A percentile compares a stretch with the other conserved stretches of the same genome.
phyloP scores from a whole-genome alignment of 768 basidiomycete species.

The Lactarius psammicola region DNA sequence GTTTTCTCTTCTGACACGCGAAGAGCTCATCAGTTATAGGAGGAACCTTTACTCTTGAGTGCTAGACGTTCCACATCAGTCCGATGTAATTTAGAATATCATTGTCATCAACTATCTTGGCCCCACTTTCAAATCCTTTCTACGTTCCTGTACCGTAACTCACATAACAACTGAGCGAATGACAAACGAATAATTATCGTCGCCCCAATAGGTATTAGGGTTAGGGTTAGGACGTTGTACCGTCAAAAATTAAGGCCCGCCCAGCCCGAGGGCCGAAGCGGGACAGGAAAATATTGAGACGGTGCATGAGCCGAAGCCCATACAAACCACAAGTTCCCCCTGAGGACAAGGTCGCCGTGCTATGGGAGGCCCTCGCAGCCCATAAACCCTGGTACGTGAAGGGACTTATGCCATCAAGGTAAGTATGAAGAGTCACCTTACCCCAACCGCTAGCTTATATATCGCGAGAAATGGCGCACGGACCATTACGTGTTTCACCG shows the following conservation, averaged over 20 bases:
- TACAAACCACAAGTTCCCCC: conserved; percentile 31
- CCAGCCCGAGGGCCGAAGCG: conserved; percentile 48
- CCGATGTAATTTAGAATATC: not conserved
- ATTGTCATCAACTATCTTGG: not conserved
- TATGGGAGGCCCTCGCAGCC: conserved; percentile 32
- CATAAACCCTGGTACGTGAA: conserved; percentile 32
- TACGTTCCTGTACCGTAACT: not conserved
- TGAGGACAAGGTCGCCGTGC: conserved; percentile 34
- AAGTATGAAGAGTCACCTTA: conserved; percentile 29
- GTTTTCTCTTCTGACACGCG: not conserved
- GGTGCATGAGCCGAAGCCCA: conserved; percentile 74
- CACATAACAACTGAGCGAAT: not conserved
- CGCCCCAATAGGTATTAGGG: not conserved
- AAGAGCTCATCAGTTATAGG: not conserved
- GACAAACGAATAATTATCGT: not conserved
- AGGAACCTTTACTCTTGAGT: not conserved
- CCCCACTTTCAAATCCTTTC: not conserved
- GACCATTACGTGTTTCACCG: not conserved
- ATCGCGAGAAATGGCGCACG: not conserved
- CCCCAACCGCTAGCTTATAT: not conserved
- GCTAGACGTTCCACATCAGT: not conserved
- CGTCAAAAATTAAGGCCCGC: conserved; percentile 29
- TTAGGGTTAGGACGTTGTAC: conserved; percentile 12
- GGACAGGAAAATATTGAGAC: conserved; percentile 80
- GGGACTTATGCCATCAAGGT: conserved; percentile 34